These are phyloP conservation scores for Pyrus pyrifolia DNA, from an alignment of 306 rosid species.

Conservation along the genomic window DNA sequence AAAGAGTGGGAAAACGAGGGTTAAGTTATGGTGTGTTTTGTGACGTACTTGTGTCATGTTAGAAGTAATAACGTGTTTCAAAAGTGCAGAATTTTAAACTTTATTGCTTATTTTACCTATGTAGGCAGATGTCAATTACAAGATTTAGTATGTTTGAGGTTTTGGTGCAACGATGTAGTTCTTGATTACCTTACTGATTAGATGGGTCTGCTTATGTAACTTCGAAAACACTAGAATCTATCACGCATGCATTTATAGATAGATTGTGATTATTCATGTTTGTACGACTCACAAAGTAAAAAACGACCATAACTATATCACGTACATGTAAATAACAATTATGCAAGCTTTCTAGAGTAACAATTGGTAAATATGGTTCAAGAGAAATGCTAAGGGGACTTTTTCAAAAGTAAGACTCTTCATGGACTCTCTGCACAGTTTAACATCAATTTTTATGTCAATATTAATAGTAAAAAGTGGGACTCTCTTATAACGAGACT, in stretches of 20 bases:
- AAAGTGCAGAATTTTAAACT: neutral
- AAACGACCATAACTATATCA: too few relatives aligned
- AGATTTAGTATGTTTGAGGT: neutral
- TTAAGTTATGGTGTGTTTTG: neutral
- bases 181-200: neutral
- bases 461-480: too few relatives aligned
- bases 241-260: neutral
- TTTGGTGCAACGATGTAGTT: neutral
- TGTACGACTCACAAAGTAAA: neutral
- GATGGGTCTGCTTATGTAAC: neutral
- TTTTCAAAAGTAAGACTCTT: accelerated
- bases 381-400: too few relatives aligned
- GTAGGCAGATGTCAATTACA: neutral
- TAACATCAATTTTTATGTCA: too few relatives aligned
- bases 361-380: too few relatives aligned
- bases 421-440: too few relatives aligned
- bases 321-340: too few relatives aligned
- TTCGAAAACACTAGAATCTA: neutral
- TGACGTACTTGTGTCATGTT: neutral
- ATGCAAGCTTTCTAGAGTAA: too few relatives aligned
- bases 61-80: neutral
- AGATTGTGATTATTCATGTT: too few relatives aligned
- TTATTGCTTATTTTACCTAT: too few relatives aligned
- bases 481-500: too few relatives aligned
- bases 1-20: neutral